Percentiles rank a stretch among this genome's conserved stretches.
phyloP scores from a whole-genome alignment of 306 rosid genomes.

The Abrus precatorius region DNA sequence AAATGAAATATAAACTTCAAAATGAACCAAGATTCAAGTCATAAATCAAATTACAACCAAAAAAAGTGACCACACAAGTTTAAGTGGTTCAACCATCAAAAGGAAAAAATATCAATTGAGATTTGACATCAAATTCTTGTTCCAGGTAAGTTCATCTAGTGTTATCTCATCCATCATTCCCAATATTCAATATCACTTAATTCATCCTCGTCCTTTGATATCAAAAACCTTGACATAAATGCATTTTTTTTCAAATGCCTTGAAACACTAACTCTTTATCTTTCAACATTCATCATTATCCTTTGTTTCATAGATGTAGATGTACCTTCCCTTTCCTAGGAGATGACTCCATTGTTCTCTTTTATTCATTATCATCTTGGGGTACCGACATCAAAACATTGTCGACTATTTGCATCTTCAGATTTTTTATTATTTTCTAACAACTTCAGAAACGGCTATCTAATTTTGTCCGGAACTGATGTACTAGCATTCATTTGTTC shows the following conservation, averaged over 20 bases:
- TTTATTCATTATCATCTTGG: neutral
- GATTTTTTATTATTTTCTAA: neutral
- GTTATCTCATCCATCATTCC: neutral
- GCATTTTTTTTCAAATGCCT: constrained; percentile 14
- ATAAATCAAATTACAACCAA: neutral
- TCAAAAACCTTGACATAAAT: neutral
- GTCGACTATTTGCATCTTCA: neutral
- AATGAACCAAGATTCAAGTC: neutral
- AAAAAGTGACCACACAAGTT: neutral
- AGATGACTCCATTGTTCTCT: neutral
- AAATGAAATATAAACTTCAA: neutral
- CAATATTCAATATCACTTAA: neutral
- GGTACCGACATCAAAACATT: neutral
- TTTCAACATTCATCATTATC: neutral
- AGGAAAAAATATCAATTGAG: neutral
- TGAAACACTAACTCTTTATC: neutral
- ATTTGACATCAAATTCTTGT: neutral
- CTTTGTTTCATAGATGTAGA: neutral
- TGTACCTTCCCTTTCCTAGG: neutral
- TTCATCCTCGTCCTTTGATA: neutral
- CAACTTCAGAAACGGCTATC: neutral
- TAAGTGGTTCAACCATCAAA: neutral
- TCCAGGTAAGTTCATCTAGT: neutral
- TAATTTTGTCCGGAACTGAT: neutral
- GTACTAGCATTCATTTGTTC: neutral